Conservation (phyloP, 192 early-diverging fungal species). For the Haplosporangium gracile region DNA sequence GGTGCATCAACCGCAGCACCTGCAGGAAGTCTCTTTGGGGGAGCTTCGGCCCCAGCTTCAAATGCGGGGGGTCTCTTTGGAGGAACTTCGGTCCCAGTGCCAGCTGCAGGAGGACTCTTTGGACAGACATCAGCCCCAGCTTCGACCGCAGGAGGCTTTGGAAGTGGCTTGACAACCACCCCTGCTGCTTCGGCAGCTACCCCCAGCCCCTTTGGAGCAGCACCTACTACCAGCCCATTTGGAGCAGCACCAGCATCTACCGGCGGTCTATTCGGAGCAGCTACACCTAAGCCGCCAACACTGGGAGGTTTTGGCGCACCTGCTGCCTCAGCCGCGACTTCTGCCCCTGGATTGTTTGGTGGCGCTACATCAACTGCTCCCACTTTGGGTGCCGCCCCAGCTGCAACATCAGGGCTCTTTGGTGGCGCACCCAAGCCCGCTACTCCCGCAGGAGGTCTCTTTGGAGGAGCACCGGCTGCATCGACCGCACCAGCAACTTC, state of each 20-base stretch:
- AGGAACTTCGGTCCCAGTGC: background rate
- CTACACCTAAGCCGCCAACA: slow-evolving; percentile 9
- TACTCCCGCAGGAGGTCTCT: slow-evolving; percentile 15
- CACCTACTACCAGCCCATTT: slow-evolving; percentile 19
- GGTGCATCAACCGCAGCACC: slow-evolving; percentile 9
- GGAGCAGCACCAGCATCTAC: slow-evolving; percentile 15
- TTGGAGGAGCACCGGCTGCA: slow-evolving; percentile 24
- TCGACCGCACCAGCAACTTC: slow-evolving; percentile 24
- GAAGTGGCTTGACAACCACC: background rate
- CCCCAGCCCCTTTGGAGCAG: background rate
- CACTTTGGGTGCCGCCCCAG: background rate
- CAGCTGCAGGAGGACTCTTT: slow-evolving; percentile 10
- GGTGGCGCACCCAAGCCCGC: slow-evolving; percentile 13
- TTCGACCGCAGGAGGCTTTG: background rate
- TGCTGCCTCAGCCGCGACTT: slow-evolving; percentile 2
- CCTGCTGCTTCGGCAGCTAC: slow-evolving; percentile 10
- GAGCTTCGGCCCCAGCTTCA: background rate
- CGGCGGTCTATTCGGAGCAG: slow-evolving; percentile 4
- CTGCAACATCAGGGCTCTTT: slow-evolving; percentile 22
- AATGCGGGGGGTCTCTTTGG: background rate
- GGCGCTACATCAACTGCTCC: background rate
- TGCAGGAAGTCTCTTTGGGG: background rate
- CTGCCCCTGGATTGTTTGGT: slow-evolving; percentile 17
- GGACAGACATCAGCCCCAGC: slow-evolving; percentile 13
- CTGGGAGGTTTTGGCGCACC: slow-evolving; percentile 32